Conservation (phyloP, 345 rosid genomes). For the Geranium rotundifolium region DNA sequence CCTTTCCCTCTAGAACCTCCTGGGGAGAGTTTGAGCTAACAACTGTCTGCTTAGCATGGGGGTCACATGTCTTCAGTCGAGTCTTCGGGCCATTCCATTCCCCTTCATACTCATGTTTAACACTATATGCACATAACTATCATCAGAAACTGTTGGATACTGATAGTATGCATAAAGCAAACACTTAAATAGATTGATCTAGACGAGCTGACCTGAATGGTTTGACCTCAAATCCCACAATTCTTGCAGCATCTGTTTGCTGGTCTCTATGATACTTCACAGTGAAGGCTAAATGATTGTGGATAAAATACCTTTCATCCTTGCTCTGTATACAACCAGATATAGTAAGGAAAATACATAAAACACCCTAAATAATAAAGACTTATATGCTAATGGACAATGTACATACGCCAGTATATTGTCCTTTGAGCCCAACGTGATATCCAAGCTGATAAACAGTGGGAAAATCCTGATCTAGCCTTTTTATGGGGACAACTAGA, state of each 20-base stretch:
- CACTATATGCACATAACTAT: conserved; percentile 11
- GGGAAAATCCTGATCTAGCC: conserved; percentile 59
- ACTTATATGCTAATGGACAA: conserved; percentile 1
- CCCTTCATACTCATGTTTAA: conserved; percentile 29
- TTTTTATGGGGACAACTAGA: conserved; percentile 66
- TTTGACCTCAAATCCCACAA: conserved; percentile 94
- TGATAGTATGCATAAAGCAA: background rate
- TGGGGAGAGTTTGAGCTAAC: conserved; percentile 25
- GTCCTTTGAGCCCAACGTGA: conserved; percentile 90
- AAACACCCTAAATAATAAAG: conserved; percentile 3
- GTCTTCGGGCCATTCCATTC: conserved; percentile 15
- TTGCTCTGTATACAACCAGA: conserved; percentile 33
- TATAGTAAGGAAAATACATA: conserved; percentile 11
- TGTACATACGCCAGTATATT: conserved; percentile 64
- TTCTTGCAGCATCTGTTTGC: conserved; percentile 70
- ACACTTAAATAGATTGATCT: background rate
- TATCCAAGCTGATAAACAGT: conserved; percentile 75
- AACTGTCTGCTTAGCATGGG: conserved; percentile 19
- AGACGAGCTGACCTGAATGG: conserved; percentile 56
- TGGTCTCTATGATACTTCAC: conserved; percentile 77
- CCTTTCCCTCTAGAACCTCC: conserved; percentile 22
- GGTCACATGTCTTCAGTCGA: conserved; percentile 24
- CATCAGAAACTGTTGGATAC: background rate
- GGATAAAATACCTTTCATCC: too few species aligned
- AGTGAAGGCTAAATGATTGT: conserved; percentile 76